Evolutionary conservation across 2,329 filamentous ascomycete genomes (phyloP).

Genomic region (Fusarium phyllophilum): DNA sequence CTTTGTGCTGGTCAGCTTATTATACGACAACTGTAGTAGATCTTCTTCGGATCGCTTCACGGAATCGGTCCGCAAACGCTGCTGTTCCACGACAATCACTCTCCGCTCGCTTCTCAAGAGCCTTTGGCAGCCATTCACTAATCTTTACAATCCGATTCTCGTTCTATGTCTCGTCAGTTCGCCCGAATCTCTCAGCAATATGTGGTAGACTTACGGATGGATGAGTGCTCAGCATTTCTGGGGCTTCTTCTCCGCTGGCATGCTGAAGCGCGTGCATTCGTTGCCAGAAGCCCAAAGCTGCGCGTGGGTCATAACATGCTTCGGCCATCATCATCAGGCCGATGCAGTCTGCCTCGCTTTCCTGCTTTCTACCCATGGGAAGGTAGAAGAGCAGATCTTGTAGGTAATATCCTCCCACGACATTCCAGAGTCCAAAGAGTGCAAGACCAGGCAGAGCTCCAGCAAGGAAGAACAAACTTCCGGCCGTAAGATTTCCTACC

Average conservation of each 20-base stretch:
- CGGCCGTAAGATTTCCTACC: constrained; percentile 62
- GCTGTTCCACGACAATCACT: constrained; percentile 66
- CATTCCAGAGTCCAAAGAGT: constrained; percentile 53
- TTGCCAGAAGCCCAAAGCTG: constrained; percentile 73
- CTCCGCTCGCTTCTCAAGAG: constrained; percentile 61
- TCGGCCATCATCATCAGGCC: constrained; percentile 86
- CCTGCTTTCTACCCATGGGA: constrained; percentile 77
- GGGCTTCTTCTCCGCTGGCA: constrained; percentile 59
- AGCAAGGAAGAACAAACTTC: constrained; percentile 60
- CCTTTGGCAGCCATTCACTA: constrained; percentile 68
- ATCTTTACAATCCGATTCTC: constrained; percentile 73
- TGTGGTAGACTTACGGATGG: constrained; percentile 67
- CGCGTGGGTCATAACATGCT: constrained; percentile 77
- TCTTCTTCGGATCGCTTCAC: constrained; percentile 56
- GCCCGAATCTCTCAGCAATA: neutral
- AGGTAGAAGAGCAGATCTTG: constrained; percentile 72
- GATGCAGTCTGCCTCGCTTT: constrained; percentile 83
- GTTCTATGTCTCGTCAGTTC: constrained; percentile 54
- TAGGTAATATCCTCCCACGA: constrained; percentile 57
- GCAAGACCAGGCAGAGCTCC: constrained; percentile 55
- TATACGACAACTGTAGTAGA: constrained; percentile 28
- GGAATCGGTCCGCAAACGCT: constrained; percentile 64
- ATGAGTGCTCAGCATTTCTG: constrained; percentile 81
- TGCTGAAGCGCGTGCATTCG: constrained; percentile 67
- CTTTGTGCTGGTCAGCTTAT: neutral